Percentiles rank a stretch among this genome's conserved stretches.
These are phyloP conservation scores for Haematococcus sp. DNA, from an alignment of 139 green algal genomes.

Conservation along the genomic window DNA sequence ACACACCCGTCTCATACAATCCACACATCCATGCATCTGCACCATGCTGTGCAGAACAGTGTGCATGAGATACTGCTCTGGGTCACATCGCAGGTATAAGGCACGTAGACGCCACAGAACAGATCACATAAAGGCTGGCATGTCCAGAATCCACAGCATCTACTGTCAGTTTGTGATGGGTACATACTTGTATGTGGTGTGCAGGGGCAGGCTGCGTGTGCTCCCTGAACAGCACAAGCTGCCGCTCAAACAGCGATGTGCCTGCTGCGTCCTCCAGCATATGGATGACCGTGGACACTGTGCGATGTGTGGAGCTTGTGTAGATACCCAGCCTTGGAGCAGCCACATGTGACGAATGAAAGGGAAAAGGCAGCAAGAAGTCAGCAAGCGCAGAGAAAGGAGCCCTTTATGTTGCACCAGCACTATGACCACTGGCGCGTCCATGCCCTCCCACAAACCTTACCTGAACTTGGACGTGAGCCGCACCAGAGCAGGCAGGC, in stretches of 20 bases:
- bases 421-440: too few relatives aligned
- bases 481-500: slow-evolving; percentile 8
- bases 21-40: neutral
- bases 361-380: too few relatives aligned
- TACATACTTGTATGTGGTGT: neutral
- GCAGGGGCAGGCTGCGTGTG: slow-evolving; percentile 16
- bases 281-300: slow-evolving; percentile 7
- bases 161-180: too few relatives aligned
- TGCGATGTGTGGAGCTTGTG: slow-evolving; percentile 31
- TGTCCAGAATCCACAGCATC: too few relatives aligned
- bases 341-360: neutral
- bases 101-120: too few relatives aligned
- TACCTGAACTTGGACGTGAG: slow-evolving; percentile 31
- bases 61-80: too few relatives aligned
- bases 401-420: too few relatives aligned
- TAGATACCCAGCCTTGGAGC: slow-evolving; percentile 35
- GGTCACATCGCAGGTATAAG: too few relatives aligned
- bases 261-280: slow-evolving; percentile 32
- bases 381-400: too few relatives aligned
- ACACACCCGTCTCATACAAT: neutral
- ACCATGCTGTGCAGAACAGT: too few relatives aligned
- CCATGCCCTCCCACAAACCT: too few relatives aligned
- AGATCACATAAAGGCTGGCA: too few relatives aligned
- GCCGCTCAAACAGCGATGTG: slow-evolving; percentile 26
- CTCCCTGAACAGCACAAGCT: slow-evolving; percentile 28